Base-by-base conservation (phyloP, 148 eudicot genomes). In the Persicaria maculosa region DNA sequence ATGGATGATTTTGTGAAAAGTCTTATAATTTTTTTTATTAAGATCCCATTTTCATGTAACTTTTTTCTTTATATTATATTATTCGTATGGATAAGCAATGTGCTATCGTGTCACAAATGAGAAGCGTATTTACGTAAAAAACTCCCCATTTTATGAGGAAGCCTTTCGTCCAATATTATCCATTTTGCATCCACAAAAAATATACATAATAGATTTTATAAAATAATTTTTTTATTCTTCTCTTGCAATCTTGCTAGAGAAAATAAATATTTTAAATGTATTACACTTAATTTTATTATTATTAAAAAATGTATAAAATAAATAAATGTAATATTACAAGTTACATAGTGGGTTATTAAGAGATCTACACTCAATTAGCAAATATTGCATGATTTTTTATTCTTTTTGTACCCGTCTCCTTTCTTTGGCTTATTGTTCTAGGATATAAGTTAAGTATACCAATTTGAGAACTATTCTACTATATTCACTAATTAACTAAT, bases 161-260 rank as follows among this genome's bases (percentile, higher is more conserved):
- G 69, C 14, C 69, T 64, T n/a, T 31, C 44, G 15, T 65, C 70
- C 46, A 65, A 65, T 65, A 14, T 65, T 65, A 65, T 65, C 70
- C 46, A 59, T 59, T 59, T 59, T 25, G 40, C 15, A 1, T 59
- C 67, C 67, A 59, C 67, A 59, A 59, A 58, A 59, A 59, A 7
- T 2, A 9, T 20, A 7, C 0, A 9, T 20, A 7, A 58, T 19
- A 20, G 7, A n/a, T 22, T 57, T 25, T 4, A 9, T 20, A 3
- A 11, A 22, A 20, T 59, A 20, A 25, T 9, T 7, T 59, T 59
- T 4, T 64, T 64, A 64, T 64, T 7, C 45, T 64, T 61, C 6
- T 64, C 69, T 14, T 31, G 44, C 5, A 5, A 12, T 36, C 5
- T 3, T 36, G 40, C 40, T 31, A 31, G 40, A 31, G 40, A 31